Conservation (phyloP, 352 stramenopile species). For the Aphanomyces euteiches region DNA sequence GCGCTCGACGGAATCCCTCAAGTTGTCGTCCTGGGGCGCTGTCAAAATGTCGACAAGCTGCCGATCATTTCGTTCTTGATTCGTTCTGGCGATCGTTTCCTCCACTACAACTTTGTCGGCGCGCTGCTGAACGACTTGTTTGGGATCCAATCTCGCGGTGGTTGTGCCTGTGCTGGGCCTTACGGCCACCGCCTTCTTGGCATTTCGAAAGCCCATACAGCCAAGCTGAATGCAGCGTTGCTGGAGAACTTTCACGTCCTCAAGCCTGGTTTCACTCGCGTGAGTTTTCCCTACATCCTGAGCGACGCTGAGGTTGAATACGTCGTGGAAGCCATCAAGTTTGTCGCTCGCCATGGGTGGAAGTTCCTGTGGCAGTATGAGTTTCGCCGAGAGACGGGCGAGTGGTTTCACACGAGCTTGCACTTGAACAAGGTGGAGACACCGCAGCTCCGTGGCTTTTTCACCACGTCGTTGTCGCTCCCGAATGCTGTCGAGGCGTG, state of each 20-base stretch:
- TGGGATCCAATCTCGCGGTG: slow-evolving; percentile 89
- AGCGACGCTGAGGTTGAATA: slow-evolving; percentile 72
- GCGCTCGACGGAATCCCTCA: slow-evolving; percentile 7
- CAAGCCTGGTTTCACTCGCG: slow-evolving; percentile 81
- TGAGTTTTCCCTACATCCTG: slow-evolving; percentile 75
- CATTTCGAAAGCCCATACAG: slow-evolving; percentile 28
- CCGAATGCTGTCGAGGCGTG: not conserved
- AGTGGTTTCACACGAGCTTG: slow-evolving; percentile 56
- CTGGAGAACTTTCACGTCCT: slow-evolving; percentile 41
- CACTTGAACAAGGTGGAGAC: not conserved
- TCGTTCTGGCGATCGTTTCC: slow-evolving; percentile 55
- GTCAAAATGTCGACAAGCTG: slow-evolving; percentile 36
- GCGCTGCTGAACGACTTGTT: slow-evolving; percentile 97
- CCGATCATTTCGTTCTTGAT: slow-evolving; percentile 89
- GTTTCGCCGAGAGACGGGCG: slow-evolving; percentile 87
- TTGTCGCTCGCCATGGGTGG: slow-evolving; percentile 77
- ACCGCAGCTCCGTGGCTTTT: not conserved
- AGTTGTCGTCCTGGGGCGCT: slow-evolving; percentile 27
- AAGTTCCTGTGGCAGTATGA: slow-evolving; percentile 83
- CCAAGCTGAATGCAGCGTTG: slow-evolving; percentile 50
- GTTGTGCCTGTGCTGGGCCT: slow-evolving; percentile 92
- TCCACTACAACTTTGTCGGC: slow-evolving; percentile 97
- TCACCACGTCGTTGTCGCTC: not conserved
- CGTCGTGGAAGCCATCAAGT: slow-evolving; percentile 78
- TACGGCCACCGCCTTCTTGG: slow-evolving; percentile 82